A percentile compares a stretch with the other conserved stretches of the same genome.
Conservation (phyloP, 2,329 filamentous ascomycete species). For the Metarhizium rileyi region DNA sequence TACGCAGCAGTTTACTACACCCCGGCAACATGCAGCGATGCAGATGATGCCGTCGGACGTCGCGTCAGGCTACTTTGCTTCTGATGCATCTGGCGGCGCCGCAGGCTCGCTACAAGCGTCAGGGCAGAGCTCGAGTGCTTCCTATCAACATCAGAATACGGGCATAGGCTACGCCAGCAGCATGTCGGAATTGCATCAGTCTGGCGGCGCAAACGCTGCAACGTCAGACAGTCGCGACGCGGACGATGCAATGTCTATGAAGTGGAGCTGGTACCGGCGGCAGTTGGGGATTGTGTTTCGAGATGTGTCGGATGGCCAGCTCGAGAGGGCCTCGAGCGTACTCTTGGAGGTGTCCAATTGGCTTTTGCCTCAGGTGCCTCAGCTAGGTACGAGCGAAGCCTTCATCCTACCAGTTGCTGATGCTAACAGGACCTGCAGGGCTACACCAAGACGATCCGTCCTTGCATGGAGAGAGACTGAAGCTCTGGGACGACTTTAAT, state of each 20-base stretch:
- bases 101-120: slow-evolving; percentile 44
- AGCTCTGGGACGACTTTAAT: slow-evolving; percentile 92
- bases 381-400: slow-evolving; percentile 37
- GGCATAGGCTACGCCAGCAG: slow-evolving; percentile 40
- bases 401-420: neutral
- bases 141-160: slow-evolving; percentile 58
- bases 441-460: slow-evolving; percentile 74
- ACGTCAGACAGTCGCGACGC: slow-evolving; percentile 44
- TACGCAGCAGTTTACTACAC: slow-evolving; percentile 62
- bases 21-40: slow-evolving; percentile 66
- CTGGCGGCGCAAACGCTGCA: slow-evolving; percentile 22
- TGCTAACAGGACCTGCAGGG: slow-evolving; percentile 31
- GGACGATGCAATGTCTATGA: slow-evolving; percentile 50
- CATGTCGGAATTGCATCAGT: slow-evolving; percentile 32
- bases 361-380: slow-evolving; percentile 44
- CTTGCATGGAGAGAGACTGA: slow-evolving; percentile 65
- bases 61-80: slow-evolving; percentile 61
- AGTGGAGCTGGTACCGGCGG: slow-evolving; percentile 55
- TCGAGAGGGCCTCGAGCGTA: slow-evolving; percentile 42
- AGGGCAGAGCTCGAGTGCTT: slow-evolving; percentile 34
- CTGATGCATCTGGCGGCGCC: slow-evolving; percentile 35
- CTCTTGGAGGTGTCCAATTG: slow-evolving; percentile 44
- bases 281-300: slow-evolving; percentile 61
- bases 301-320: slow-evolving; percentile 47
- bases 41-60: slow-evolving; percentile 49